These are phyloP conservation scores for Dothidotthia symphoricarpi DNA, from an alignment of 2,329 filamentous ascomycete genomes.

Conservation along the genomic window DNA sequence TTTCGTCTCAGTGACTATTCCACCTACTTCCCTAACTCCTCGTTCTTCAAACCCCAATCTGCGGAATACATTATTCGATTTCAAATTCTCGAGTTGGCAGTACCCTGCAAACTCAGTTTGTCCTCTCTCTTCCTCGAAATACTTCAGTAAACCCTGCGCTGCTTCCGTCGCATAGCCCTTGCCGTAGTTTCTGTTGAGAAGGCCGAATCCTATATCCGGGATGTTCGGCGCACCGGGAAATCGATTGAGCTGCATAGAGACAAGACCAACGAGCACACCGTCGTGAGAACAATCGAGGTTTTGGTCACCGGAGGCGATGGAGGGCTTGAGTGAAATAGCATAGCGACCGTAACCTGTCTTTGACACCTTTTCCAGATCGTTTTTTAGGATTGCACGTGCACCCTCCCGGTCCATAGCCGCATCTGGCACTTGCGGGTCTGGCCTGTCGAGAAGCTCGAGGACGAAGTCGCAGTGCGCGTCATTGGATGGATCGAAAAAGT, in stretches of 20 bases:
- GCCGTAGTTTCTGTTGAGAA: constrained; percentile 11
- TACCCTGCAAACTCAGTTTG: constrained; percentile 14
- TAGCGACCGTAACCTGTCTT: constrained; percentile 31
- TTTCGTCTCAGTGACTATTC: constrained; percentile 3
- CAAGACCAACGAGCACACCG: constrained; percentile 12
- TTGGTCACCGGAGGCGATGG: background rate
- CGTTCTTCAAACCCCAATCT: constrained; percentile 21
- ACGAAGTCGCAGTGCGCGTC: constrained; percentile 17
- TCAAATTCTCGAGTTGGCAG: constrained; percentile 16
- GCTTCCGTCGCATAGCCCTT: constrained; percentile 25
- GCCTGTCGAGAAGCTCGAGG: constrained; percentile 8
- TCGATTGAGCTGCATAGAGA: constrained; percentile 25
- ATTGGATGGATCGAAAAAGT: constrained; percentile 15
- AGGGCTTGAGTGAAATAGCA: constrained; percentile 22
- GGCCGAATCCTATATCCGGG: constrained; percentile 24
- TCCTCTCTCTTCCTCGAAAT: constrained; percentile 9
- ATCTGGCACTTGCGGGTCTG: constrained; percentile 1
- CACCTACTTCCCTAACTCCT: constrained; percentile 10
- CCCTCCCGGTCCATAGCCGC: constrained; percentile 7
- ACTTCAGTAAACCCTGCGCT: constrained; percentile 9
- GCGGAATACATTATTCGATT: constrained; percentile 16
- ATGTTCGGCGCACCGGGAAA: constrained; percentile 15
- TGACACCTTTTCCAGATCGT: constrained; percentile 9
- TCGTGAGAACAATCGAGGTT: background rate
- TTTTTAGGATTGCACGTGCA: constrained; percentile 14